A percentile compares a stretch with the other conserved stretches of the same genome.
These are phyloP conservation scores for Celoporthe dispersa DNA, from an alignment of 2,329 filamentous ascomycete genomes.

Conservation along the genomic window DNA sequence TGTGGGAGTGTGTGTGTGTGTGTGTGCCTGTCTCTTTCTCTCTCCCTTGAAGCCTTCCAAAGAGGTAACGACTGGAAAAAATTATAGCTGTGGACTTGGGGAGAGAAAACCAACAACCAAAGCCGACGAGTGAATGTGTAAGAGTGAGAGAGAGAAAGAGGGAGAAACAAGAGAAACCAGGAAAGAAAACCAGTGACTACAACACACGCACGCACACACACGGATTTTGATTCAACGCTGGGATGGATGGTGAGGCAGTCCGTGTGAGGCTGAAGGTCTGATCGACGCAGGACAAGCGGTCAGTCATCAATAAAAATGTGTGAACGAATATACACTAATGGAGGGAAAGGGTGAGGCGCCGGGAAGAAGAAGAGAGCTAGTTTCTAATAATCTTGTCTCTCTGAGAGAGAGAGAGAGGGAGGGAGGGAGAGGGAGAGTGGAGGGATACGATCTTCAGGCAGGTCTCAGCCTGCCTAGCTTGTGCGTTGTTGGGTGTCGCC, in stretches of 20 bases:
- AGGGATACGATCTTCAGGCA: background rate
- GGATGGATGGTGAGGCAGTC: background rate
- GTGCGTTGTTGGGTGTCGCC: background rate
- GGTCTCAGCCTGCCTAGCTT: background rate
- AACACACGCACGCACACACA: background rate
- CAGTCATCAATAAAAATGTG: background rate
- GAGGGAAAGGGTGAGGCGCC: background rate
- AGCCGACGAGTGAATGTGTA: background rate
- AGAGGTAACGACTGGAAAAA: background rate
- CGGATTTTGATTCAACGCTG: background rate
- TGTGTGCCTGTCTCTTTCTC: too few relatives aligned
- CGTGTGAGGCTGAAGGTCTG: background rate
- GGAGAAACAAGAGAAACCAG: too few relatives aligned
- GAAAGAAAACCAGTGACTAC: background rate
- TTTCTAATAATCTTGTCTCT: background rate
- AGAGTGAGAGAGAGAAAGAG: background rate
- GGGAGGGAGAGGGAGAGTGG: too few relatives aligned
- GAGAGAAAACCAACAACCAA: too few relatives aligned
- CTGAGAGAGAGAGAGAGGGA: background rate
- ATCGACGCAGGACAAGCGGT: conserved; percentile 13
- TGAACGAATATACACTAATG: background rate
- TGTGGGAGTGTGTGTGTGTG: too few relatives aligned
- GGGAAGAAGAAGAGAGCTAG: background rate
- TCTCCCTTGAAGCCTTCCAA: too few relatives aligned
- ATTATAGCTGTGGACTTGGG: background rate